Conservation (phyloP, 768 basidiomycete genomes). For the Hortiboletus flavorubellus region DNA sequence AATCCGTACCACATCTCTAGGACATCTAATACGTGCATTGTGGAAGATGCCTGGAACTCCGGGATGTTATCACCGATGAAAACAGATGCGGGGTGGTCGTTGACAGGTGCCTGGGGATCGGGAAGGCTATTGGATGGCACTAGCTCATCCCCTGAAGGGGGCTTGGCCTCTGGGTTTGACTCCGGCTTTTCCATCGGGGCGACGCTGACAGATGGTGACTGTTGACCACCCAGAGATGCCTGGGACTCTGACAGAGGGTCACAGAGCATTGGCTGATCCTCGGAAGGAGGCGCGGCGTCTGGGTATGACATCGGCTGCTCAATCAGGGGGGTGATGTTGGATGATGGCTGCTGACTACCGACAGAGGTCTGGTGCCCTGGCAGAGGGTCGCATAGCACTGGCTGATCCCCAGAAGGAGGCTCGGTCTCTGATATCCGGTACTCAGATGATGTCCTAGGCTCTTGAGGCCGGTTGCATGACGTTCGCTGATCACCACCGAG, state of each 20-base stretch:
- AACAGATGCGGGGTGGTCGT: neutral
- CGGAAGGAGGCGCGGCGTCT: too few species aligned
- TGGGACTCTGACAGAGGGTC: neutral
- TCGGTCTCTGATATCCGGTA: too few species aligned
- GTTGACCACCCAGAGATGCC: neutral
- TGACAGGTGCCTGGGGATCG: neutral
- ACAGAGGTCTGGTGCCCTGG: neutral
- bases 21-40: neutral
- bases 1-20: neutral
- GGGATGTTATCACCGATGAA: neutral
- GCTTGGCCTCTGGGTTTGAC: too few species aligned
- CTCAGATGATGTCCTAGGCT: too few species aligned
- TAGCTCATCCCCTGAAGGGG: neutral
- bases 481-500: neutral
- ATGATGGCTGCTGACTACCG: neutral
- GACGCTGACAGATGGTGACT: neutral
- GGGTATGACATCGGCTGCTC: neutral
- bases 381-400: neutral
- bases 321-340: too few species aligned
- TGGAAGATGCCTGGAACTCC: neutral
- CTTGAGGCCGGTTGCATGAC: neutral
- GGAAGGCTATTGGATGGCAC: neutral
- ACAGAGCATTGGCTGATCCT: neutral
- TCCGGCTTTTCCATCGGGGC: too few species aligned
- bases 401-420: too few species aligned